Evolutionary conservation across 2,329 filamentous ascomycete species (phyloP).

Genomic region (Lachnellula hyalina): DNA sequence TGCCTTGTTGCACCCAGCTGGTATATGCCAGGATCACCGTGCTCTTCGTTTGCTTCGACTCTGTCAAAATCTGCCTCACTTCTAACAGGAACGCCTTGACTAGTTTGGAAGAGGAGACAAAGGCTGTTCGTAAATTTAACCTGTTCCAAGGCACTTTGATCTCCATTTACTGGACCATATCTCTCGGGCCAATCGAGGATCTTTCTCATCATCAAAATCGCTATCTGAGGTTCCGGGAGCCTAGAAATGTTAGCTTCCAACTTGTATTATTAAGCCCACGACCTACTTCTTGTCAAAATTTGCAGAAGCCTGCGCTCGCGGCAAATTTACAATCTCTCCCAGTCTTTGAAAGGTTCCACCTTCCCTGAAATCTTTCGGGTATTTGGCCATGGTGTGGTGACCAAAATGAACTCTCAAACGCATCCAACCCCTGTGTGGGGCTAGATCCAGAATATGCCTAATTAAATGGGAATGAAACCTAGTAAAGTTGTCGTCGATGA

Average conservation of each 20-base stretch:
- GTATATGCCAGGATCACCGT: slow-evolving; percentile 9
- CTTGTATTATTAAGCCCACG: background rate
- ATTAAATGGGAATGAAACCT: slow-evolving; percentile 18
- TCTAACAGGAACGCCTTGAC: slow-evolving; percentile 15
- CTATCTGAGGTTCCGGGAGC: slow-evolving; percentile 13
- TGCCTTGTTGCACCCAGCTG: slow-evolving; percentile 22
- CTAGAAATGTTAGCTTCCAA: slow-evolving; percentile 6
- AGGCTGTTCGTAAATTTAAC: slow-evolving; percentile 22
- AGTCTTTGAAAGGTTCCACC: slow-evolving; percentile 21
- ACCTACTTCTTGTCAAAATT: slow-evolving; percentile 29
- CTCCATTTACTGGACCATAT: slow-evolving; percentile 18
- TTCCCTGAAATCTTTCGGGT: slow-evolving; percentile 15
- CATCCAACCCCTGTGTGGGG: slow-evolving; percentile 25
- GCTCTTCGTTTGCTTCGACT: slow-evolving; percentile 7
- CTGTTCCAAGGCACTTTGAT: slow-evolving; percentile 3
- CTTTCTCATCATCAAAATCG: slow-evolving; percentile 12
- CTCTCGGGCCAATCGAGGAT: slow-evolving; percentile 10
- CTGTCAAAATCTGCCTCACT: slow-evolving; percentile 27
- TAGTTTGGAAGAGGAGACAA: slow-evolving; percentile 20
- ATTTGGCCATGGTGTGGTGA: slow-evolving; percentile 20
- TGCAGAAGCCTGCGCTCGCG: slow-evolving; percentile 14
- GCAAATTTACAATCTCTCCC: slow-evolving; percentile 22
- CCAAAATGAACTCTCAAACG: slow-evolving; percentile 31
- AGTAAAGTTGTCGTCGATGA: slow-evolving; percentile 9
- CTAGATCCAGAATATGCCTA: slow-evolving; percentile 17